Base-by-base conservation (phyloP, 257 asterid genomes). In the Echium plantagineum region DNA sequence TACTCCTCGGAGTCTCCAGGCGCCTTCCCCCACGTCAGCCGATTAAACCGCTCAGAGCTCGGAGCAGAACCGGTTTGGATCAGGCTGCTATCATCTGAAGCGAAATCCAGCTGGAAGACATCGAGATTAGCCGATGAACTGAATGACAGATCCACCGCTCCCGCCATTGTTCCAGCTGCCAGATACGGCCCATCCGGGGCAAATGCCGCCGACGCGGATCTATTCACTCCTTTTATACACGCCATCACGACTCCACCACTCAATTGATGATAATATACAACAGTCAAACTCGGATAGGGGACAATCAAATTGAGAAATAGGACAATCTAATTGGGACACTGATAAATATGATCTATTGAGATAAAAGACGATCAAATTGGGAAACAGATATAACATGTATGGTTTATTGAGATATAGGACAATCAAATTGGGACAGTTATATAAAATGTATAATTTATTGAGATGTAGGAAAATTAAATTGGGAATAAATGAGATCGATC, bases 131-230 rank as follows among this genome's bases (percentile, higher is more conserved):
- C 96, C 10, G 94, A 78, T 16, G 98, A 91, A 64, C 98, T 91
- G 80, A 91, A 91, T 58, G 84, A 87, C 77, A 88, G 84, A 88
- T 91, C 98, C 73, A 91, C 98, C 63, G 98, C 98, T 58, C 98
- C 98, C 0, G 98, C 96, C 98, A 88, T 91, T 78, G 98, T 91
- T 58, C 97, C 98, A 55, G 97, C 93, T 10, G 97, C 97, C 82
- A 91, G 60, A 80, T 85, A 88, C 54, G 84, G 76, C 49, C 85
- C 93, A 12, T 82, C 96, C 70, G 98, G 95, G 55, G 97, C 70
- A 75, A 91, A 85, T 70, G 94, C 94, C 73, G 89, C 78, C 79
- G 94, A 77, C 55, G 96, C 98, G 81, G 98, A 91, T 88, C 96
- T 75, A 86, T 81, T 79, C 77, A 84, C 93, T 73, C 71, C 74